Evolutionary conservation across 176 grass and related monocot genomes (phyloP).

Genomic region (Carex pumila): DNA sequence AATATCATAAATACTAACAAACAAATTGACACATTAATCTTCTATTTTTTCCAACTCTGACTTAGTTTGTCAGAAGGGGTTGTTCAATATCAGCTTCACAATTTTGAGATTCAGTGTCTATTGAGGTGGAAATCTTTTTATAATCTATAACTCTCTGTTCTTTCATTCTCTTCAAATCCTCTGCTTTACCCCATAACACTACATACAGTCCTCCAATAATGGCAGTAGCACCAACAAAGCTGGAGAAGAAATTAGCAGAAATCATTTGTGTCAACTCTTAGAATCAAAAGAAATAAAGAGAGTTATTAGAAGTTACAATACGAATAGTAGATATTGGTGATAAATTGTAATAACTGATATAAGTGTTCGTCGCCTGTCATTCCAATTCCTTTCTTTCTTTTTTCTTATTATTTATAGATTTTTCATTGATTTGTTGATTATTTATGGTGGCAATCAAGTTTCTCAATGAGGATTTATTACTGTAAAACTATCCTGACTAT

Average conservation of each 20-base stretch:
- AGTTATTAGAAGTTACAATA: background rate
- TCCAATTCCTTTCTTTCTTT: no score
- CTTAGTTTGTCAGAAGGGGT: slow-evolving; percentile 21
- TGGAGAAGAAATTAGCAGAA: background rate
- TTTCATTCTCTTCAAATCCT: slow-evolving; percentile 7
- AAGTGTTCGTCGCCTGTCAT: background rate
- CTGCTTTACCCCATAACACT: slow-evolving; percentile 36
- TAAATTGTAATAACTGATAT: background rate
- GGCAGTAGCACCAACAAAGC: slow-evolving; percentile 24
- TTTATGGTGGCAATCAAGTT: background rate
- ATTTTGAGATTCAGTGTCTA: background rate
- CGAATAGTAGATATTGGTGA: background rate
- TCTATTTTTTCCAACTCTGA: background rate
- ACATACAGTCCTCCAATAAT: slow-evolving; percentile 29
- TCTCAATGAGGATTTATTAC: background rate
- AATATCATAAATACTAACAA: background rate
- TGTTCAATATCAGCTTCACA: slow-evolving; percentile 7
- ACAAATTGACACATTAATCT: background rate
- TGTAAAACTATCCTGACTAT: background rate
- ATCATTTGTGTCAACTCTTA: background rate
- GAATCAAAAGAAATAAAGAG: background rate
- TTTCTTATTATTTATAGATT: no score
- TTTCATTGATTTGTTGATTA: background rate
- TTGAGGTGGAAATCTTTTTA: background rate
- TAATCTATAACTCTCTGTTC: background rate